Conservation (phyloP, 2,329 filamentous ascomycete genomes). For the Ophiostoma populinum region DNA sequence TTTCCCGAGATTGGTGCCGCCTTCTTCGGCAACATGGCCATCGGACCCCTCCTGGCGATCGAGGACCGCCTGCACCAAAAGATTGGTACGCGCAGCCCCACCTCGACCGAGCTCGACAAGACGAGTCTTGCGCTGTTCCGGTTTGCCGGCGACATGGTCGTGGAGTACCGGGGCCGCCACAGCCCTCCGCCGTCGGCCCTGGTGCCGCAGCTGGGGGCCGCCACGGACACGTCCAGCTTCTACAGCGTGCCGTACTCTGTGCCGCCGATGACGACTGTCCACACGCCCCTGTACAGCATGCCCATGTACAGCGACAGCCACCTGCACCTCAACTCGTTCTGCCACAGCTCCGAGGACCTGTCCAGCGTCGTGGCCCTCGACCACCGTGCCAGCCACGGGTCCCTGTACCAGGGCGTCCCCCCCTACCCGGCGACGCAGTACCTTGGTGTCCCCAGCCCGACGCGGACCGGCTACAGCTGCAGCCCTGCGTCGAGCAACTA, state of each 20-base stretch:
- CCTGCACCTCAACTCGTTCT: slow-evolving; percentile 35
- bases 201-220: slow-evolving; percentile 46
- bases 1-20: slow-evolving; percentile 83
- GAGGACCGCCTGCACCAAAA: slow-evolving; percentile 46
- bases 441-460: slow-evolving; percentile 45
- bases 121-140: slow-evolving; percentile 53
- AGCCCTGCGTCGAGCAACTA: slow-evolving; percentile 47
- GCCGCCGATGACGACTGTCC: no score
- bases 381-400: no score
- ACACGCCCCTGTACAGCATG: slow-evolving; percentile 22
- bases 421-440: slow-evolving; percentile 37
- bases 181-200: slow-evolving; percentile 45
- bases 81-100: slow-evolving; percentile 14
- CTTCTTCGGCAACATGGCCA: slow-evolving; percentile 68
- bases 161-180: slow-evolving; percentile 51
- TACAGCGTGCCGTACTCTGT: no score
- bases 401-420: slow-evolving; percentile 13
- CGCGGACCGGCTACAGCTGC: slow-evolving; percentile 38
- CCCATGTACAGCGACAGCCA: slow-evolving; percentile 28
- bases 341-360: slow-evolving; percentile 46
- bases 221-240: slow-evolving; percentile 37
- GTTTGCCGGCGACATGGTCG: slow-evolving; percentile 51
- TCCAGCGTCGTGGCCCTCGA: slow-evolving; percentile 33
- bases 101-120: slow-evolving; percentile 37
- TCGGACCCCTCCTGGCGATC: slow-evolving; percentile 75